Percentiles rank a stretch among this genome's conserved stretches.
Conservation (phyloP, 495 filamentous ascomycete genomes). For the Niebla homalea region DNA sequence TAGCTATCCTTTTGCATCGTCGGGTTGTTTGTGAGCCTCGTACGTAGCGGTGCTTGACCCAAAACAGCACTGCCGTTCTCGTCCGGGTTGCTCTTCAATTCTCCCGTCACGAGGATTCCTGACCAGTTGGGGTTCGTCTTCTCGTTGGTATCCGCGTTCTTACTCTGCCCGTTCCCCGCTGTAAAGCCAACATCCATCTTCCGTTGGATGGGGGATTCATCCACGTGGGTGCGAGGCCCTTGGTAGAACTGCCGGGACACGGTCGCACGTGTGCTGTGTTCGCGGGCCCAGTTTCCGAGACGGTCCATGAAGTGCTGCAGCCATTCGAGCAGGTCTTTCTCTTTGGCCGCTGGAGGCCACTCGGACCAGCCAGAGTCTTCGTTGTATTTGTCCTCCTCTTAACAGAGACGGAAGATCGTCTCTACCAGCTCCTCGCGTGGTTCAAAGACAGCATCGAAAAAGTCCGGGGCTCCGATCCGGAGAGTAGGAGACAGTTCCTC, state of each 20-base stretch:
- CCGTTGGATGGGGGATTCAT: constrained; percentile 13
- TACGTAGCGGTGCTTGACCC: too few species aligned
- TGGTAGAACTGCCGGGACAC: constrained; percentile 15
- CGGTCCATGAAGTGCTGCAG: constrained; percentile 24
- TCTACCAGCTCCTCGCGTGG: constrained; percentile 3
- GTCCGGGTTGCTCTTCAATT: constrained; percentile 33
- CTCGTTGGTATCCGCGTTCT: background rate
- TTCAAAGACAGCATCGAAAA: constrained; percentile 2
- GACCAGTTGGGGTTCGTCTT: constrained; percentile 19
- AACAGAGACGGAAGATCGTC: constrained; percentile 18
- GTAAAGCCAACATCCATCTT: constrained; percentile 35
- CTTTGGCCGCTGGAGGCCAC: constrained; percentile 6
- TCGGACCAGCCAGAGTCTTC: constrained; percentile 16
- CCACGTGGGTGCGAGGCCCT: constrained; percentile 8
- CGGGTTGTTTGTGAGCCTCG: too few species aligned
- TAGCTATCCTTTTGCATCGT: too few species aligned
- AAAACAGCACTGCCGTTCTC: too few species aligned
- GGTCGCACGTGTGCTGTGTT: constrained; percentile 10
- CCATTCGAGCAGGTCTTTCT: constrained; percentile 17
- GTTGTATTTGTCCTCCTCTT: constrained; percentile 11
- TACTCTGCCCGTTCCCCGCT: constrained; percentile 2
- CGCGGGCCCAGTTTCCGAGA: constrained; percentile 21
- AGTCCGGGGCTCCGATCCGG: constrained; percentile 20
- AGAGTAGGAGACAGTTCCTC: constrained; percentile 15
- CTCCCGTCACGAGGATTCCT: constrained; percentile 32